Evolutionary conservation across 1,284 basidiomycete genomes (phyloP).

Genomic region (Tausonia pullulans): DNA sequence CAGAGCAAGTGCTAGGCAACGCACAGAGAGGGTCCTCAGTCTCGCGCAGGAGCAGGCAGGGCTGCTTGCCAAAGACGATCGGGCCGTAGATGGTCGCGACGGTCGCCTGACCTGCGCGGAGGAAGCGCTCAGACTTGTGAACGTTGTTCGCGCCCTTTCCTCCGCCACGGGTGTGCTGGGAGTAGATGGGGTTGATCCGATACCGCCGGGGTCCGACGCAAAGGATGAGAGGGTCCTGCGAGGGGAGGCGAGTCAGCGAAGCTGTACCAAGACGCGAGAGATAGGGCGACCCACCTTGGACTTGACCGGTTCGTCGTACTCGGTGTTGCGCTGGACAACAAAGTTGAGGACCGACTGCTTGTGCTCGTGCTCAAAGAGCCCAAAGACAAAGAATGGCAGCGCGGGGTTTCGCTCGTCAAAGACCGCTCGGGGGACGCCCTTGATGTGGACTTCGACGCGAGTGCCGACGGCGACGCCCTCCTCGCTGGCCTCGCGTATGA

Average conservation of each 20-base stretch:
- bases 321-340: slow-evolving; percentile 87
- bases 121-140: slow-evolving; percentile 92
- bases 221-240: slow-evolving; percentile 72
- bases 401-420: slow-evolving; percentile 37
- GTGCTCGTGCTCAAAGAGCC: slow-evolving; percentile 87
- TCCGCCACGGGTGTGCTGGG: slow-evolving; percentile 80
- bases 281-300: slow-evolving; percentile 60
- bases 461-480: slow-evolving; percentile 67
- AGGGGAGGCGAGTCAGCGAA: slow-evolving; percentile 3
- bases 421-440: slow-evolving; percentile 49
- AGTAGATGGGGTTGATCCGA: slow-evolving; percentile 75
- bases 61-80: slow-evolving; percentile 74
- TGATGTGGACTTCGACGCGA: slow-evolving; percentile 61
- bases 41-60: slow-evolving; percentile 62
- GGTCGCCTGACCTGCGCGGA: slow-evolving; percentile 66
- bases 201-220: slow-evolving; percentile 82
- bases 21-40: slow-evolving; percentile 52
- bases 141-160: slow-evolving; percentile 89
- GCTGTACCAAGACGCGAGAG: neutral
- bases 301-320: slow-evolving; percentile 74
- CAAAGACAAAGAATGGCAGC: slow-evolving; percentile 63
- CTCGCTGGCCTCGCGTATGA: slow-evolving; percentile 53
- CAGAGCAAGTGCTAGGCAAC: slow-evolving; percentile 15
- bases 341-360: slow-evolving; percentile 92
- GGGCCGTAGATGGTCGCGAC: slow-evolving; percentile 84